Base-by-base conservation (phyloP, 129 eudicot genomes). In the Glebionis coronaria region DNA sequence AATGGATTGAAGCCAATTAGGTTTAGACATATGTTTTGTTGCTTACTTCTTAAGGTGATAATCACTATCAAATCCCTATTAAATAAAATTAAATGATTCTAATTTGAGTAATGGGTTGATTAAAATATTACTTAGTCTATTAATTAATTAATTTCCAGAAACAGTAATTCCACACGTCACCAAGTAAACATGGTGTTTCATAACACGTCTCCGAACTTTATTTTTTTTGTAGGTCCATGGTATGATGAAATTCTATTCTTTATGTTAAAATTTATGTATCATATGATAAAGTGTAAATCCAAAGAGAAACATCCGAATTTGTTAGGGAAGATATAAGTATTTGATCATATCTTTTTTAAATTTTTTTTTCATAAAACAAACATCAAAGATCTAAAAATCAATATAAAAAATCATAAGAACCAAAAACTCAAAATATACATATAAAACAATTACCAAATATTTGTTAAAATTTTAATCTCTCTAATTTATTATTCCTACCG, bases 91-190 rank as follows among this genome's bases (percentile, higher is more conserved):
- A 45, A 74, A 74, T 20, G 66, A 66, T 74, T 74, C 40, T 12
- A 20, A 53, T 52, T 44, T 57, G 57, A 74, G 55, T 68, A 60
- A 76, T 60, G 63, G 63, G 54, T 50, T 47, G 54, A 76, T 52
- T 68, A 76, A 25, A 68, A 18, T 68, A 76, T 52, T 60, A 76
- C 18, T 67, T 59, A 35, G 31, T 51, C 16, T 31, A 67, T 61
- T 75, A 75, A n/a, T 67, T 75, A 67, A 75, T n/a, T 68, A 25
- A 67, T 68, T 59, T 59, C 18, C 11, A 23, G 49, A 61, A 50
- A 68, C 47, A 61, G 21, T 55, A 75, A 61, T 63, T 75, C 49
- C 56, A 61, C 75, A 76, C 75, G 56, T 76, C 80, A 76, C 56
- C 74, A 68, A 60, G 56, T 40, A 67, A 76, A 76, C 64, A 42